Evolutionary conservation across 805 yeast genomes (phyloP).

Genomic region (Clavispora santaluciae): DNA sequence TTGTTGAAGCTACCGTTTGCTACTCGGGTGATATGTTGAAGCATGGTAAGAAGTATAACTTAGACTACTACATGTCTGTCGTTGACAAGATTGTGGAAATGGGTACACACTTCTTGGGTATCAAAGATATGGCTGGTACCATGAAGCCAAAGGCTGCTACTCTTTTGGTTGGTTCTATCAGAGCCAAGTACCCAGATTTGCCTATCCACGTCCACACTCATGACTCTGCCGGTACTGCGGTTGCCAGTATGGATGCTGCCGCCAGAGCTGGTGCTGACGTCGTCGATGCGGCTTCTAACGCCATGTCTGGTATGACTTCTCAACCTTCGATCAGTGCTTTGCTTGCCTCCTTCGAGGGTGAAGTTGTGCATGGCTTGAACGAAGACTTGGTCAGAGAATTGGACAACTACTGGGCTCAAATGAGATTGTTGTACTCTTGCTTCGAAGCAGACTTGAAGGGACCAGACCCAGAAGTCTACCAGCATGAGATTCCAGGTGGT

Average conservation of each 20-base stretch:
- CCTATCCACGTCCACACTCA: conserved; percentile 99
- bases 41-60: conserved; percentile 93
- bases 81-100: conserved; percentile 79
- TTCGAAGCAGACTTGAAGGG: conserved; percentile 99
- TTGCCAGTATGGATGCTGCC: conserved; percentile 91
- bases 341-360: conserved; percentile 87
- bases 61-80: conserved; percentile 79
- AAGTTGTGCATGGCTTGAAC: conserved; percentile 67
- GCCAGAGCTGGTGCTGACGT: conserved; percentile 97
- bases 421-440: conserved; percentile 93
- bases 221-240: conserved; percentile 99
- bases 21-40: conserved; percentile 98
- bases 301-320: conserved; percentile 97
- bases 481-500: conserved; percentile 99
- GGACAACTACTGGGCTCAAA: conserved; percentile 98
- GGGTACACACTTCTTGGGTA: conserved; percentile 97
- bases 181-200: conserved; percentile 83
- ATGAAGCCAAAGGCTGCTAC: conserved; percentile 93
- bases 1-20: conserved; percentile 96
- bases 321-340: conserved; percentile 95
- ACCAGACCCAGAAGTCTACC: conserved; percentile 98
- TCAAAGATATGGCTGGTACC: conserved; percentile 99
- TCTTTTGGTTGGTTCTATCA: conserved; percentile 69
- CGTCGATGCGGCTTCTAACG: conserved; percentile 95
- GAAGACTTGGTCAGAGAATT: conserved; percentile 68